These are phyloP conservation scores for Keqinozyma sinolaborantium DNA, from an alignment of 1,139 yeast genomes.

Conservation along the genomic window DNA sequence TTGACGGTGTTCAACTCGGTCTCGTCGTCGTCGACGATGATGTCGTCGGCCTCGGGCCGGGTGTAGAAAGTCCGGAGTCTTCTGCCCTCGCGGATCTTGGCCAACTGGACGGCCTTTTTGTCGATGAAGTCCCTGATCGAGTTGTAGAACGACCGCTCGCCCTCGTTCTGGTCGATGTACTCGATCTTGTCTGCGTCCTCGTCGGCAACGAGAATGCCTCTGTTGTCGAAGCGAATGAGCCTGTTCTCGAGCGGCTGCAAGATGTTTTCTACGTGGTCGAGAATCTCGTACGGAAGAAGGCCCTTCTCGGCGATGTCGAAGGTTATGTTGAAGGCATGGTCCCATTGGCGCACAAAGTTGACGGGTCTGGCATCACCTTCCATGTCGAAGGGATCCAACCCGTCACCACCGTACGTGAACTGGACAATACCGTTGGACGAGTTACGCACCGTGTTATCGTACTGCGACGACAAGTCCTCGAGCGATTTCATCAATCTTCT, in stretches of 20 bases:
- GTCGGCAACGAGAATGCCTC: constrained; percentile 52
- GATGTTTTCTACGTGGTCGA: constrained; percentile 50
- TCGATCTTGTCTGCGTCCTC: constrained; percentile 45
- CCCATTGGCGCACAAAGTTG: constrained; percentile 92
- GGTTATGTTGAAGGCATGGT: constrained; percentile 77
- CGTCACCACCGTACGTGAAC: constrained; percentile 98
- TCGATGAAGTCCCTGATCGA: constrained; percentile 65
- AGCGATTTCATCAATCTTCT: constrained; percentile 97
- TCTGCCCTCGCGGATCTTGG: constrained; percentile 53
- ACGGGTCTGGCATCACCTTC: constrained; percentile 98
- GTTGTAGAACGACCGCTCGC: constrained; percentile 77
- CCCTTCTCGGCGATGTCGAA: constrained; percentile 53
- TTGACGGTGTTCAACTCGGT: constrained; percentile 49
- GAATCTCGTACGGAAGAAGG: constrained; percentile 69
- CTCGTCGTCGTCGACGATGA: constrained; percentile 46
- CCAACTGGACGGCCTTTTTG: constrained; percentile 55
- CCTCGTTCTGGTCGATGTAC: constrained; percentile 77
- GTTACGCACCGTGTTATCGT: constrained; percentile 92
- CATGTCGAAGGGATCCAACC: constrained; percentile 97
- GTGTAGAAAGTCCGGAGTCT: constrained; percentile 33
- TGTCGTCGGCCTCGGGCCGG: constrained; percentile 40
- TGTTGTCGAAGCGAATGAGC: constrained; percentile 67
- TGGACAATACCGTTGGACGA: constrained; percentile 96
- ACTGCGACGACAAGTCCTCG: constrained; percentile 92
- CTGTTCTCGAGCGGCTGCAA: constrained; percentile 59